These are phyloP conservation scores for Myxozyma geophila DNA, from an alignment of 805 yeast genomes.

Conservation along the genomic window DNA sequence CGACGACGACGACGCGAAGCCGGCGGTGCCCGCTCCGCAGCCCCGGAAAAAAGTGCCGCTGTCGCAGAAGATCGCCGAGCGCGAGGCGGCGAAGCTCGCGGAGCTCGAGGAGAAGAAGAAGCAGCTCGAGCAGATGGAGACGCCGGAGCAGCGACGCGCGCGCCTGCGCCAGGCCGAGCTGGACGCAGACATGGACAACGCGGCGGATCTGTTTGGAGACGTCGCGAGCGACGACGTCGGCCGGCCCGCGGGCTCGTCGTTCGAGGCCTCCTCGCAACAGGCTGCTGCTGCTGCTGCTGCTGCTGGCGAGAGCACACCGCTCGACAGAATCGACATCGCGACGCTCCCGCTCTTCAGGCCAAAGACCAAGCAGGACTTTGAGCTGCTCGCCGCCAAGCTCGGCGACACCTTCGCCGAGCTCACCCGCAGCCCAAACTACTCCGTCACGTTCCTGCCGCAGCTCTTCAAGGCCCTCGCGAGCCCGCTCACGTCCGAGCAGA, in stretches of 20 bases:
- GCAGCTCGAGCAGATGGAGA: conserved; percentile 51
- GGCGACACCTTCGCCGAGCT: conserved; percentile 46
- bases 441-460: conserved; percentile 79
- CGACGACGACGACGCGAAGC: conserved; percentile 71
- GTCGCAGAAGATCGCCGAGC: conserved; percentile 51
- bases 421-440: conserved; percentile 62
- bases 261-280: neutral
- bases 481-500: conserved; percentile 80
- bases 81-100: conserved; percentile 50
- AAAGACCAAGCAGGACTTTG: conserved; percentile 76
- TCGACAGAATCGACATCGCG: conserved; percentile 10
- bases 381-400: conserved; percentile 74
- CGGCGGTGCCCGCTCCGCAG: conserved; percentile 13
- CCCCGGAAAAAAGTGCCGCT: conserved; percentile 36
- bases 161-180: conserved; percentile 78
- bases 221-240: conserved; percentile 25
- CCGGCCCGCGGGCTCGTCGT: neutral
- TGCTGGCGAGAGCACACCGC: conserved; percentile 2
- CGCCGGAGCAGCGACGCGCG: conserved; percentile 67
- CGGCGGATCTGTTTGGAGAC: conserved; percentile 88
- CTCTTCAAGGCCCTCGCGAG: conserved; percentile 80
- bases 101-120: conserved; percentile 29
- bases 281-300: conserved; percentile 2
- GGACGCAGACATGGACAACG: conserved; percentile 85
- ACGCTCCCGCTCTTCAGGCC: conserved; percentile 72